These are phyloP conservation scores for Yamadazyma pseudoaaseri DNA, from an alignment of 1,139 yeast species.

Conservation along the genomic window DNA sequence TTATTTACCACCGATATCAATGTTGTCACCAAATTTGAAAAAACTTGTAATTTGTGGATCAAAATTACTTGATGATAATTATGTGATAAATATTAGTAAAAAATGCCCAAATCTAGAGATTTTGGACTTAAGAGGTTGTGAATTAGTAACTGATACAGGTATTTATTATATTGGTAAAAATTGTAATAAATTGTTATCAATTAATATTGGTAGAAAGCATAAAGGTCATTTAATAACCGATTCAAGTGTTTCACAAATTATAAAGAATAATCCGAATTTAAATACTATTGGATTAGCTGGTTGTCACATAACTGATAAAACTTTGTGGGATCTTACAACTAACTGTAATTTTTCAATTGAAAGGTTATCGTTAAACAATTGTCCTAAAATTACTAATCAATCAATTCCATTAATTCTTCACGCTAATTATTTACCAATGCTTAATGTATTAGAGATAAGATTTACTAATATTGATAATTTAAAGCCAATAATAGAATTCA, in stretches of 20 bases:
- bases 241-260: constrained; percentile 57
- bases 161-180: constrained; percentile 59
- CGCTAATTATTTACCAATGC: constrained; percentile 50
- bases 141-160: constrained; percentile 72
- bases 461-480: constrained; percentile 61
- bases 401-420: constrained; percentile 65
- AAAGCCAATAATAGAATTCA: constrained; percentile 66
- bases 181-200: constrained; percentile 53
- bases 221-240: constrained; percentile 72
- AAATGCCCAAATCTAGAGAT: constrained; percentile 59
- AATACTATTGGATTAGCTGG: constrained; percentile 88
- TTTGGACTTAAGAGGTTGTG: constrained; percentile 85
- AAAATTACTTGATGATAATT: constrained; percentile 58
- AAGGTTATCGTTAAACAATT: constrained; percentile 76
- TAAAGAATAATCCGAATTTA: constrained; percentile 51
- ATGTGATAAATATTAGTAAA: constrained; percentile 50
- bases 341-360: constrained; percentile 55
- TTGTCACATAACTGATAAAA: constrained; percentile 71
- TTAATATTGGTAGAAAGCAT: constrained; percentile 80
- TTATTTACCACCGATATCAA: constrained; percentile 53
- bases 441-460: constrained; percentile 78
- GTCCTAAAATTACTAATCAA: constrained; percentile 61
- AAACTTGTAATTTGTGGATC: constrained; percentile 77
- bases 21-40: constrained; percentile 46
- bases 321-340: constrained; percentile 77